Evolutionary conservation across 352 stramenopile genomes (phyloP), one percentile per base, ranked within the genome.

Genomic region (Phytopythium montanum): DNA sequence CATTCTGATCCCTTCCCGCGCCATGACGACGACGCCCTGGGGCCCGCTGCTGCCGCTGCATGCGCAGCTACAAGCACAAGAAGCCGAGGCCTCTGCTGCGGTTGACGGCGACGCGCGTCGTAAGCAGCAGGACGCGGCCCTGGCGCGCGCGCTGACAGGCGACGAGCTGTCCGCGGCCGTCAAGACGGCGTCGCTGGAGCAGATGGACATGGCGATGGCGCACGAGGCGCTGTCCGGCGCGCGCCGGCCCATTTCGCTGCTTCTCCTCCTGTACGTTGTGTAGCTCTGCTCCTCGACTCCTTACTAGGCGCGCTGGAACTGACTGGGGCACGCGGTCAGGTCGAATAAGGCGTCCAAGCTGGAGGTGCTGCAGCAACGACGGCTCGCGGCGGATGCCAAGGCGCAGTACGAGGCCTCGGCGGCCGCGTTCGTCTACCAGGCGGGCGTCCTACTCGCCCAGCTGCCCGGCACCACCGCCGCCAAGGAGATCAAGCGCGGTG

Each of bases 401-500:
- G 28, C 45, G 14, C 60, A 81, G 36, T 68, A 80, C 50, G 41
- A 8, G 19, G 44, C 65, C 0, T 60, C 60, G 5, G 62, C 67
- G 2, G 56, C 56, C 46, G 63, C 46, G 21, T 65, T 85, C 13
- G 33, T 87, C 42, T 45, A 49, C 42, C 83, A 93, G 61, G 61
- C 76, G 5, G 68, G 69, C n/a, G 78, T 78, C 34, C 69, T 93
- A 29, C 63, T 91, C 16, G 68, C 68, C 29, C 69, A 83, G 18
- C 62, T 82, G 31, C 79, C 83, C 0, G 63, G 83, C 34, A 66
- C 59, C 28, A 59, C 87, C 13, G 83, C 78, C 1, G 42, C 63
- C 0, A 87, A 85, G 49, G 83, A 93, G 49, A 76, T 90, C 46
- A 84, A 76, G 59, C 63, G 62, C 62, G 69, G 76, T 86, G 55